A percentile compares a stretch with the other conserved stretches of the same genome.
Conservation (phyloP, 2,329 filamentous ascomycete species). For the Beauveria caledonica region DNA sequence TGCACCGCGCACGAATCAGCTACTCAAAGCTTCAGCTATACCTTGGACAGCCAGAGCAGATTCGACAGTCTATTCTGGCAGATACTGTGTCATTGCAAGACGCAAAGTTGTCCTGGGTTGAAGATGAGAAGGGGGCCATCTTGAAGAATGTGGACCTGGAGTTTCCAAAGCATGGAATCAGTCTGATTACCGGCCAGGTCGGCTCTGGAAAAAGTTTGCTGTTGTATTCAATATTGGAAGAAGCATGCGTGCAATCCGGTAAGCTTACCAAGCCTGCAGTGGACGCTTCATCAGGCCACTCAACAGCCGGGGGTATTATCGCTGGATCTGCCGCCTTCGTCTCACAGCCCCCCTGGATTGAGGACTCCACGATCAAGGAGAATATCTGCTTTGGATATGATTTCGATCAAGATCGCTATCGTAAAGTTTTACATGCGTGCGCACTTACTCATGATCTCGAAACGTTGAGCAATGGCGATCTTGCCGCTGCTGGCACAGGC, state of each 20-base stretch:
- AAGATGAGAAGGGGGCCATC: constrained; percentile 40
- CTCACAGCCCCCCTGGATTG: constrained; percentile 68
- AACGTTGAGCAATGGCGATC: constrained; percentile 60
- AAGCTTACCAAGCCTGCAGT: constrained; percentile 39
- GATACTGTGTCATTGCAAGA: neutral
- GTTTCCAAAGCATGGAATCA: constrained; percentile 57
- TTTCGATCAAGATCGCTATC: constrained; percentile 53
- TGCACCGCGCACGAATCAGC: constrained; percentile 5
- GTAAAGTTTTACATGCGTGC: constrained; percentile 57
- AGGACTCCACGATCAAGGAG: constrained; percentile 62
- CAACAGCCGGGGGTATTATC: constrained; percentile 18
- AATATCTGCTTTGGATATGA: constrained; percentile 66
- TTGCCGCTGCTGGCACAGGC: constrained; percentile 66
- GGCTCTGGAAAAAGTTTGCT: constrained; percentile 64
- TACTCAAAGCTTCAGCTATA: constrained; percentile 7
- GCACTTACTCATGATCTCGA: constrained; percentile 61
- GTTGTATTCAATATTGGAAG: constrained; percentile 58
- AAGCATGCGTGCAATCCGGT: constrained; percentile 54
- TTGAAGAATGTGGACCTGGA: constrained; percentile 49
- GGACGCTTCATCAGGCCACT: constrained; percentile 53
- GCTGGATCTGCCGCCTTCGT: constrained; percentile 52
- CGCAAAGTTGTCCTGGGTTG: constrained; percentile 7
- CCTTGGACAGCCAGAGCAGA: neutral
- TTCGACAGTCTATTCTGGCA: neutral
- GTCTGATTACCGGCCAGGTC: constrained; percentile 60